phyloP scores from a whole-genome alignment of 2,329 filamentous ascomycete genomes.

The Intubia oerlemansii region DNA sequence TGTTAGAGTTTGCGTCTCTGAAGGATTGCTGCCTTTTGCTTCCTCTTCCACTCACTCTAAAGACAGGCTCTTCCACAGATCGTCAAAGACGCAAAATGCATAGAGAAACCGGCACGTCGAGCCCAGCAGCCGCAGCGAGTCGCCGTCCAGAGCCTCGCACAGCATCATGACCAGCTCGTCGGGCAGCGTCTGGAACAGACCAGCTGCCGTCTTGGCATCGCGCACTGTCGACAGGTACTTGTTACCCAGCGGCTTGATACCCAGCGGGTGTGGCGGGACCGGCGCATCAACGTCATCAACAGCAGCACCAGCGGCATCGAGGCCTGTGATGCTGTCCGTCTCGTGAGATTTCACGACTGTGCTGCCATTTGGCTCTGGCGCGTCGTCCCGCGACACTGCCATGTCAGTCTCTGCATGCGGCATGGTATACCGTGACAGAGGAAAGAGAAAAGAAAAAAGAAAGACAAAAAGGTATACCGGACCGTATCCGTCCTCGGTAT shows the following conservation, averaged over 20 bases:
- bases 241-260: constrained; percentile 75
- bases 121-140: constrained; percentile 42
- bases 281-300: constrained; percentile 16
- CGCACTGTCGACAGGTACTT: constrained; percentile 41
- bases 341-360: too few relatives aligned
- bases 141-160: constrained; percentile 51
- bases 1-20: too few relatives aligned
- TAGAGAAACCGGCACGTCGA: constrained; percentile 69
- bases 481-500: too few relatives aligned
- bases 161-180: constrained; percentile 63
- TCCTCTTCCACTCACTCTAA: constrained; percentile 38
- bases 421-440: too few relatives aligned
- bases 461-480: too few relatives aligned
- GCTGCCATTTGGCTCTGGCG: too few relatives aligned
- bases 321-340: neutral
- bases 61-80: constrained; percentile 75
- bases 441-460: too few relatives aligned
- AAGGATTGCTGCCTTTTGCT: neutral
- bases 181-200: constrained; percentile 48
- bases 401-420: too few relatives aligned
- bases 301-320: too few relatives aligned
- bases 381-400: too few relatives aligned
- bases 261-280: constrained; percentile 61
- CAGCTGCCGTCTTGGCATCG: constrained; percentile 42
- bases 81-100: constrained; percentile 65